Evolutionary conservation across 257 asterid species (phyloP), one percentile per base, ranked within the genome.

Genomic region (Nicotiana noctiflora): DNA sequence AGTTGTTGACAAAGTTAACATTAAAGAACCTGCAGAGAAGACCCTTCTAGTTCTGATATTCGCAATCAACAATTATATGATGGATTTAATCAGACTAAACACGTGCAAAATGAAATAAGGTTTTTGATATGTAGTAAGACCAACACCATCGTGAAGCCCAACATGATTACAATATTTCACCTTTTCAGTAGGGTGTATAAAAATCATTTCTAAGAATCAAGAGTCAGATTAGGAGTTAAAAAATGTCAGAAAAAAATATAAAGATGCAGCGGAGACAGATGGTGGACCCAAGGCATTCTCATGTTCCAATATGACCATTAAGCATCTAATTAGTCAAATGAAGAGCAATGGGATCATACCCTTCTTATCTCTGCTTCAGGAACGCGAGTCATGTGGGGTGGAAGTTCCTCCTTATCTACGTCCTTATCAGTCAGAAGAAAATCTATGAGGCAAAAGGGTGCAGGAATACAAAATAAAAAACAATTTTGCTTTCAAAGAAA

Each of bases 381-480:
- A 21, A 81, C 83, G 9, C 70, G 83, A 81, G 70, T 72, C 83
- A 81, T 72, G 77, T 81, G 83, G 4, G 67, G 80, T 21, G 83
- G 83, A 81, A 81, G 83, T 40, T 81, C 83, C 80, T 81, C 83
- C 80, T 70, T 74, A 72, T 89, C 98, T 81, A 91, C 82, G 81
- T 94, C 99, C 99, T 95, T 82, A 75, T 49, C 86, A 87, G 80
- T 75, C 80, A 84, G 21, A 80, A 40, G 49, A 72, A 80, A 61
- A 60, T 34, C 25, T 57, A 67, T 34, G 61, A 83, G 80, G 80
- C 29, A 6, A 21, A 72, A 63, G 59, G 13, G 37, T 3, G 14
- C 60, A 72, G 23, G 23, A 40, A 72, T 72, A 72, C 19, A 19
- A 68, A 40, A 55, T 68, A 68, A 10, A 57, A 21, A 51, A 34